A percentile compares a stretch with the other conserved stretches of the same genome.
phyloP scores from a whole-genome alignment of 2,329 filamentous ascomycete genomes.

The Celoporthe dispersa region DNA sequence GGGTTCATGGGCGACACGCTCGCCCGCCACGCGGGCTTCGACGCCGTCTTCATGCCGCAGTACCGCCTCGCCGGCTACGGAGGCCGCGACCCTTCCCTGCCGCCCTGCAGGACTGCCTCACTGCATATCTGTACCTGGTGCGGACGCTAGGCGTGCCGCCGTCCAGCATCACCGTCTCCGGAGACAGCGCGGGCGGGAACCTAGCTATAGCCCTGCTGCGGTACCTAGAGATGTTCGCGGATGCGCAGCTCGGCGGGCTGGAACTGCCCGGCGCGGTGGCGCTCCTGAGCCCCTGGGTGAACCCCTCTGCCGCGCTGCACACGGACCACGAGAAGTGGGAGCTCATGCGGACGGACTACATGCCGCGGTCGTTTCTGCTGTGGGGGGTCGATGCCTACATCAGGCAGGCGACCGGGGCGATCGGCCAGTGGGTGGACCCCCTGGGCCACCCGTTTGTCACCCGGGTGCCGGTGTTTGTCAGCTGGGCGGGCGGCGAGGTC shows the following conservation, averaged over 20 bases:
- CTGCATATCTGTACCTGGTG: slow-evolving; percentile 50
- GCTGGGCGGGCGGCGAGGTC: slow-evolving; percentile 46
- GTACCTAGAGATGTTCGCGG: slow-evolving; percentile 48
- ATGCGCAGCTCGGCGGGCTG: slow-evolving; percentile 34
- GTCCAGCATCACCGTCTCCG: slow-evolving; percentile 47
- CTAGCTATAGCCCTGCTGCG: slow-evolving; percentile 48
- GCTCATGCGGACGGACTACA: slow-evolving; percentile 16
- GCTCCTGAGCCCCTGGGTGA: slow-evolving; percentile 38
- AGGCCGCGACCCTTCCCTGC: slow-evolving; percentile 52
- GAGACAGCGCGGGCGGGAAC: slow-evolving; percentile 56
- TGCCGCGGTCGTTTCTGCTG: slow-evolving; percentile 12
- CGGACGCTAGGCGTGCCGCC: slow-evolving; percentile 45
- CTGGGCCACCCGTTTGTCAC: slow-evolving; percentile 44
- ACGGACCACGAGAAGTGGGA: neutral
- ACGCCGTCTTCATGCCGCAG: slow-evolving; percentile 48
- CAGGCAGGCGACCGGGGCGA: slow-evolving; percentile 11
- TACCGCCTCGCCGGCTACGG: slow-evolving; percentile 51
- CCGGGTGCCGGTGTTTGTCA: slow-evolving; percentile 45
- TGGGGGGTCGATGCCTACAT: slow-evolving; percentile 49
- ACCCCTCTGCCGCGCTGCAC: slow-evolving; percentile 22
- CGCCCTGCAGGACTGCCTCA: slow-evolving; percentile 53
- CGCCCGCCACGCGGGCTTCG: slow-evolving; percentile 38
- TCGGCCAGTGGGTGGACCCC: slow-evolving; percentile 43
- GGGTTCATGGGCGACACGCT: slow-evolving; percentile 13
- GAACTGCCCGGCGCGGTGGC: slow-evolving; percentile 44